Base-by-base conservation (phyloP, 2,329 filamentous ascomycete species). In the Microsporum canis region DNA sequence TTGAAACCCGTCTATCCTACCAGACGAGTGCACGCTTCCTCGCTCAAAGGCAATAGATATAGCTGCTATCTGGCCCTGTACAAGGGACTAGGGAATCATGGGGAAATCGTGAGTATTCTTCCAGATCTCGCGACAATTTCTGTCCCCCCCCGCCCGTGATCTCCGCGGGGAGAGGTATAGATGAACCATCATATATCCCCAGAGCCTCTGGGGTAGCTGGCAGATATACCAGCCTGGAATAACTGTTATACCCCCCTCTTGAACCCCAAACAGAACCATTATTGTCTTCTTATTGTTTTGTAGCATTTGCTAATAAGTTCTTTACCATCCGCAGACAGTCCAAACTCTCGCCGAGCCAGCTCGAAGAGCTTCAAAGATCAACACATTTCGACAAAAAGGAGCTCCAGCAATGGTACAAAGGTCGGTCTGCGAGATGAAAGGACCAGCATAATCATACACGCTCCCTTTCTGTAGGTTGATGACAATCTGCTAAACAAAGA, bases 341-440 rank as follows among this genome's bases (percentile, higher is more conserved):
- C 70, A 99, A 97, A 81, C 88, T 99, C 74, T 96, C 91, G 62
- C 89, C 94, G 75, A 88, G 96, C 76, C 91, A 99, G 82, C 88
- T 99, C 72, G 84, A 84, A 67, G 94, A 99, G 77, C 85, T 99
- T 68, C 91, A 97, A 75, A 94, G 90, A 80, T 91, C 91, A 63
- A 99, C 94, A 66, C 91, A 97, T 77, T 99, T 99, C 73, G 94
- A 99, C 78, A 96, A 96, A 86, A 97, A 97, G 81, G 94, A 99
- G 78, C 78, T 99, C 73, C 94, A 99, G 76, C 92, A 97, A 85
- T 99, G 94, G 94, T 97, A 99, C 78, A 97, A 97, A 83, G 94
- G 94, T 96, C 76, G 66, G 84, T 71, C 39, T 47, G n/a, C 4
- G 5, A 23, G 7, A 36, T 36, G 10, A 5, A 36, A 23, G 17